Evolutionary conservation across 2,329 filamentous ascomycete species (phyloP).

Genomic region (Ceratocystis lukuohia): DNA sequence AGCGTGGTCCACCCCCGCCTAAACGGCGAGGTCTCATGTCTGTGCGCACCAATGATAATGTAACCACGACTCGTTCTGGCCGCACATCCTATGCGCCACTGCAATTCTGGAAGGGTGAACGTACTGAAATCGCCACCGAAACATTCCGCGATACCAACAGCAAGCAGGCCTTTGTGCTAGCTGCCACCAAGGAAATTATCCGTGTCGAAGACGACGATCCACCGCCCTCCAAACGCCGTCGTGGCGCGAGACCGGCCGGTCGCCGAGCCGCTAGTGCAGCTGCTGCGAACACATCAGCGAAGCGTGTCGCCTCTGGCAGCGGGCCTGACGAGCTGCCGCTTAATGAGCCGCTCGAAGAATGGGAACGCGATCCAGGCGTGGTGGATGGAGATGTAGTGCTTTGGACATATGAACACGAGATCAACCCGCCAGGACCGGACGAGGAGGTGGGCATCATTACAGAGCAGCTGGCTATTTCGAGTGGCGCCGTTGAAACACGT

Average conservation of each 20-base stretch:
- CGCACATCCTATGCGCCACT: slow-evolving; percentile 66
- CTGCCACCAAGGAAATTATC: slow-evolving; percentile 63
- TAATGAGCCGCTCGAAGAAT: slow-evolving; percentile 48
- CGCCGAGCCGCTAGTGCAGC: not conserved
- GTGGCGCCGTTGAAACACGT: slow-evolving; percentile 41
- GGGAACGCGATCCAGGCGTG: slow-evolving; percentile 55
- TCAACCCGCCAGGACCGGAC: slow-evolving; percentile 39
- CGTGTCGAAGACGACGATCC: slow-evolving; percentile 49
- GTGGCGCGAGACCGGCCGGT: slow-evolving; percentile 15
- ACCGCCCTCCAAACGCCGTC: slow-evolving; percentile 25
- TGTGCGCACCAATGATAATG: slow-evolving; percentile 36
- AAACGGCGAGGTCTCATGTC: slow-evolving; percentile 42
- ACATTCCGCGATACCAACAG: slow-evolving; percentile 30
- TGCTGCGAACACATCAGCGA: not conserved
- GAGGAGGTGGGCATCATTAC: slow-evolving; percentile 42
- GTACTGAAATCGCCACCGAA: slow-evolving; percentile 53
- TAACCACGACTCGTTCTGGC: slow-evolving; percentile 57
- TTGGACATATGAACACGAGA: slow-evolving; percentile 48
- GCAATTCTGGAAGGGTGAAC: slow-evolving; percentile 78
- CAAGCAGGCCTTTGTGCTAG: slow-evolving; percentile 36
- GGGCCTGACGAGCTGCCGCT: slow-evolving; percentile 32
- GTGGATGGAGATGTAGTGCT: slow-evolving; percentile 49
- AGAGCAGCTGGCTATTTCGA: slow-evolving; percentile 44
- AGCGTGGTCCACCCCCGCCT: slow-evolving; percentile 43
- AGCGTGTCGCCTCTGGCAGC: slow-evolving; percentile 25